Base-by-base conservation (phyloP, 208 protist genomes). In the Giardia muris region DNA sequence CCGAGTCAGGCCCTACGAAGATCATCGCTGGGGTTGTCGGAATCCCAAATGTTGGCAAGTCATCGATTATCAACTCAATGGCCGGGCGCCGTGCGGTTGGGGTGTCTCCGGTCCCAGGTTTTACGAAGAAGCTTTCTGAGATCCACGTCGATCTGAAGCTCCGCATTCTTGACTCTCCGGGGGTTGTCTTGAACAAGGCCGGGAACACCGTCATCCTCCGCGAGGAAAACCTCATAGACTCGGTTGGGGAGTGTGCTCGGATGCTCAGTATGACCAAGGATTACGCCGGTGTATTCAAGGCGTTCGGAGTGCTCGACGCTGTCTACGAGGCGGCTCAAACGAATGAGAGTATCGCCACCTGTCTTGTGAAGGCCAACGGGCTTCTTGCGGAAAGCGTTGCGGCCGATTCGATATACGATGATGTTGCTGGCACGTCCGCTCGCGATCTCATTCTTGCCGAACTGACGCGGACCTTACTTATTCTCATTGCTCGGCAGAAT, bases 1-100 rank as follows among this genome's bases (percentile, higher is more conserved):
- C 57, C 30, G 57, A 10, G 19, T 10, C 57, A 30, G 30, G 10
- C 19, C 1, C 2, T 86, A 46, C 30, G 43, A 2, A 47, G 2
- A 44, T 42, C 19, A 43, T 87, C 90, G 76, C 76, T 43, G 1
- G 4, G 4, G 19, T 10, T 10, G 92, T 94, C 43, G 93, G 93
- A 43, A 93, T 91, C 67, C 93, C 94, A 90, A 95, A 94, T 86
- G 57, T 48, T 43, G 94, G 94, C 0, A 95, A 95, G 87, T 92
- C 89, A 22, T 93, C 92, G 43, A 48, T 95, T 47, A 94, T 95
- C 86, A 94, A 95, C 92, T 47, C 92, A 30, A 86, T 95, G 0
- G 92, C 92, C 0, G 67, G 91, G 30, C n/a, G 76, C 2, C 0
- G 46, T 30, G 92, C 93, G 46, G 30, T 47, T 43, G 67, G 46